Conservation (phyloP, 2,329 filamentous ascomycete genomes). For the Dothideomycetidae sp. region DNA sequence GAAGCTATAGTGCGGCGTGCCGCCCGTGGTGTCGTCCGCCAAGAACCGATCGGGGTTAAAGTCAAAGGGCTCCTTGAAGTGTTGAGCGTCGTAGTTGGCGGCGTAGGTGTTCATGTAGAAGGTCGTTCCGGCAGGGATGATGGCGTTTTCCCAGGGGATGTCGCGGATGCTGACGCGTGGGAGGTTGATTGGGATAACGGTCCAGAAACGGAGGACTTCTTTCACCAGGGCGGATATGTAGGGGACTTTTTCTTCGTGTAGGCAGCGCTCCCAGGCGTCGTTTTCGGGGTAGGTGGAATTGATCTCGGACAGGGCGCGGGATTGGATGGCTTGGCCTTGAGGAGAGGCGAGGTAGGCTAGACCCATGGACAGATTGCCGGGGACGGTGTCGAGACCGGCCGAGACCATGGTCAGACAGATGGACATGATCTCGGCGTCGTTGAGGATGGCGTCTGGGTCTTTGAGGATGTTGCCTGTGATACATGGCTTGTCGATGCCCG, state of each 20-base stretch:
- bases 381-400: slow-evolving; percentile 68
- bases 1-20: slow-evolving; percentile 36
- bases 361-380: slow-evolving; percentile 65
- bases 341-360: slow-evolving; percentile 59
- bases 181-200: slow-evolving; percentile 64
- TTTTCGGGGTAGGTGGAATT: slow-evolving; percentile 55
- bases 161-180: slow-evolving; percentile 59
- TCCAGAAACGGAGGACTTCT: slow-evolving; percentile 65
- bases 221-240: slow-evolving; percentile 69
- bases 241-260: slow-evolving; percentile 58
- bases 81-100: slow-evolving; percentile 54
- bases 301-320: slow-evolving; percentile 55
- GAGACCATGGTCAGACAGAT: slow-evolving; percentile 74
- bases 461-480: slow-evolving; percentile 59
- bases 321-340: slow-evolving; percentile 55
- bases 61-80: slow-evolving; percentile 48
- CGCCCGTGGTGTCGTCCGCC: slow-evolving; percentile 31
- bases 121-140: slow-evolving; percentile 60
- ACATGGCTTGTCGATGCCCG: slow-evolving; percentile 52
- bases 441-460: slow-evolving; percentile 53
- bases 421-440: slow-evolving; percentile 60
- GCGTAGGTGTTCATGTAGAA: slow-evolving; percentile 73
- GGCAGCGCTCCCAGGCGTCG: slow-evolving; percentile 62
- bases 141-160: slow-evolving; percentile 51
- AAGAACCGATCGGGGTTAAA: slow-evolving; percentile 63